Base-by-base conservation (phyloP, 2,329 filamentous ascomycete species). In the Phialophora expanda region DNA sequence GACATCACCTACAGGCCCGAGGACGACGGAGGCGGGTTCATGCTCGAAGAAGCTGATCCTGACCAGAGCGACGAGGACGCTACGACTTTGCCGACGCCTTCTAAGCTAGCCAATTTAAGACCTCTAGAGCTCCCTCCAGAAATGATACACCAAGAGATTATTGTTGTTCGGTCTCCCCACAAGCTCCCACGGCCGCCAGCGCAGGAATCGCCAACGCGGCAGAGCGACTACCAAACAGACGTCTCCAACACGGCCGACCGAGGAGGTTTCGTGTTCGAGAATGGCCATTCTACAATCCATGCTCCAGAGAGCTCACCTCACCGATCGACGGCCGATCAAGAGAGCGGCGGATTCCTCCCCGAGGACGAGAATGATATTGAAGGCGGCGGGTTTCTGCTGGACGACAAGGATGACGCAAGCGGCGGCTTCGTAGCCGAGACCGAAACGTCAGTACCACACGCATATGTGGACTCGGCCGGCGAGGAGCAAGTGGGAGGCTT, bases 301-400 rank as follows among this genome's bases (percentile, higher is more conserved):
- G 48, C 24, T 8, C 20, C 48, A 22, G 14, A 5, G 9, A 5
- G 26, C 6, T 14, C 20, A 24, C 6, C 6, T 26, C 11, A 22
- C 14, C 11, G 4, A 14, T 4, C 24, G 48, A 22, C 22, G 2
- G 41, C 65, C 70, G 56, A 76, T 34, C 28, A 50, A 67, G 74
- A 74, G 62, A 78, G 77, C 66, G 83, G 80, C 34, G 83, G 83
- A 4, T 80, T 81, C 65, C 69, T 80, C 34, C 74, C 78, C 58
- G 28, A 50, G 64, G 60, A 69, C 57, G 61, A 64, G 30, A 50
- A 66, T 50, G 56, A 67, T 48, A 57, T 65, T 66, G 56, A 65
- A 65, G 67, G 61, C 51, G 68, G 73, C 48, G 71, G 71, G 14
- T 71, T 75, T 55, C 20, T 73, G 34, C 54, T 38, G 24, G 65